phyloP scores from a whole-genome alignment of 2,329 filamentous ascomycete genomes.

The Arthroderma uncinatum region DNA sequence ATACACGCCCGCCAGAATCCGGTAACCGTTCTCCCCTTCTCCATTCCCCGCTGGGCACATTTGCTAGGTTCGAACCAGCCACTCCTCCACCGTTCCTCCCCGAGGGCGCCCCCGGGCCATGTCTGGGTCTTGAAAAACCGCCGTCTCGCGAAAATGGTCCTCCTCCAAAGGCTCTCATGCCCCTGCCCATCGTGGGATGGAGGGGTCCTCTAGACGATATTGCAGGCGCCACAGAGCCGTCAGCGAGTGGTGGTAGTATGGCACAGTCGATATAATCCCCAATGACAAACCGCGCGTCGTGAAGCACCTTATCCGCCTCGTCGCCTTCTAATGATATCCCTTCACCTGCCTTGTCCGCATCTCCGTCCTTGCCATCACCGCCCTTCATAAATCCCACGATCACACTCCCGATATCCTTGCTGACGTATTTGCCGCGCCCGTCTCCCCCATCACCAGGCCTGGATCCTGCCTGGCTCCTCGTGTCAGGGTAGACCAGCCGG shows the following conservation, averaged over 20 bases:
- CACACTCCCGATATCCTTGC: constrained; percentile 72
- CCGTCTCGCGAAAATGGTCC: constrained; percentile 30
- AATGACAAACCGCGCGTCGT: constrained; percentile 69
- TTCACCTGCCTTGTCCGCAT: neutral
- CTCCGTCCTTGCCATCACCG: neutral
- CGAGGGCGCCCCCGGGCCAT: constrained; percentile 31
- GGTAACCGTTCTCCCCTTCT: constrained; percentile 39
- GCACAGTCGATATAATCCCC: constrained; percentile 82
- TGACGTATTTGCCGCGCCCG: constrained; percentile 53
- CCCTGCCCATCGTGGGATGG: constrained; percentile 37
- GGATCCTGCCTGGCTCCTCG: constrained; percentile 31
- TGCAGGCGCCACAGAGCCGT: constrained; percentile 59
- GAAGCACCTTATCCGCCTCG: constrained; percentile 61
- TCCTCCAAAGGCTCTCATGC: constrained; percentile 29
- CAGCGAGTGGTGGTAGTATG: constrained; percentile 60
- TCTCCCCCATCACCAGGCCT: constrained; percentile 22
- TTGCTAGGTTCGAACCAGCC: constrained; percentile 26
- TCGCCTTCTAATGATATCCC: constrained; percentile 36
- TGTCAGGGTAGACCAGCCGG: constrained; percentile 74
- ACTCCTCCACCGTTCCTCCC: constrained; percentile 33
- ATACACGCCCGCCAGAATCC: constrained; percentile 28
- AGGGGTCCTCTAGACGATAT: neutral
- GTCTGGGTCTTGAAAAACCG: constrained; percentile 33
- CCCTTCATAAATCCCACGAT: constrained; percentile 41
- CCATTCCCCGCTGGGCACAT: constrained; percentile 38